A percentile compares a stretch with the other conserved stretches of the same genome.
Conservation (phyloP, 257 asterid genomes). For the Nicotiana otophora region DNA sequence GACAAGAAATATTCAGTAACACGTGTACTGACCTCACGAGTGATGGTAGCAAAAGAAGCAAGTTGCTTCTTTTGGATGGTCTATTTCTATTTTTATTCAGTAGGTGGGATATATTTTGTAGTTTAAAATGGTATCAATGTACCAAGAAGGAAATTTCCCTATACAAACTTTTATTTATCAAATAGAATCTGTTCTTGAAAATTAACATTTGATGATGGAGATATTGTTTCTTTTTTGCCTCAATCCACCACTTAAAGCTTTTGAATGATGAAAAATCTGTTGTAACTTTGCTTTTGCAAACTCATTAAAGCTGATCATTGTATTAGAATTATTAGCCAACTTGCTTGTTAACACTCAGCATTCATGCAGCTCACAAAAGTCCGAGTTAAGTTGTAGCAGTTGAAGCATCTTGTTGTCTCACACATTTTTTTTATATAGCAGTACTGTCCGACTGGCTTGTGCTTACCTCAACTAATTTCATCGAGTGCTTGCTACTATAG, state of each 20-base stretch:
- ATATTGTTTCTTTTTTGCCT: not conserved
- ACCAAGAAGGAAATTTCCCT: not conserved
- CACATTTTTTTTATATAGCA: too few species aligned
- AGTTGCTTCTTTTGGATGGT: not conserved
- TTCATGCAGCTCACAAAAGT: not conserved
- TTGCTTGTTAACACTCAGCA: not conserved
- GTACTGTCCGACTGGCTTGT: too few species aligned
- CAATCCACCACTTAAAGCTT: constrained; percentile 4
- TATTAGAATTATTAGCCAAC: not conserved
- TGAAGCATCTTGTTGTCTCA: not conserved
- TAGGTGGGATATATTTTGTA: constrained; percentile 5
- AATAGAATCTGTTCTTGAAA: not conserved
- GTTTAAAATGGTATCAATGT: not conserved
- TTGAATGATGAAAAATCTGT: not conserved
- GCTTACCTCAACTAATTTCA: too few species aligned
- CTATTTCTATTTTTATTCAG: not conserved
- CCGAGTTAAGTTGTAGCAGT: not conserved
- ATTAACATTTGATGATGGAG: not conserved
- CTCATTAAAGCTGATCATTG: not conserved
- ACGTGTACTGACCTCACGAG: not conserved
- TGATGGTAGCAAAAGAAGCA: not conserved
- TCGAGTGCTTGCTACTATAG: too few species aligned
- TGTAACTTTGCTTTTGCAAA: not conserved
- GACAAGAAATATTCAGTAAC: not conserved
- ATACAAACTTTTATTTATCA: not conserved